A percentile compares a stretch with the other conserved stretches of the same genome.
Evolutionary conservation across 306 rosid genomes (phyloP).

Genomic region (Acacia acuminata): DNA sequence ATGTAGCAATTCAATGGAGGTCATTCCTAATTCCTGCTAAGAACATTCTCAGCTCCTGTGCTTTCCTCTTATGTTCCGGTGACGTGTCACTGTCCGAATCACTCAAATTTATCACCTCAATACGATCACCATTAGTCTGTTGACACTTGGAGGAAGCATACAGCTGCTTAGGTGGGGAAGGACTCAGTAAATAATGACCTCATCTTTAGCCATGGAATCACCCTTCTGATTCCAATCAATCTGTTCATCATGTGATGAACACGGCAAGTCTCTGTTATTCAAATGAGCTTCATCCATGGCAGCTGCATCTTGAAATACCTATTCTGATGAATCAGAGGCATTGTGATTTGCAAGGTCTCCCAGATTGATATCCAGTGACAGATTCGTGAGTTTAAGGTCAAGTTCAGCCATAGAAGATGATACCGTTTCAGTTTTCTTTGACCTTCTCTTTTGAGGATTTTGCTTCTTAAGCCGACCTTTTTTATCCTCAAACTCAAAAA

Average conservation of each 20-base stretch:
- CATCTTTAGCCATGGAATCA: conserved; percentile 36
- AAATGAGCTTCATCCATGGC: conserved; percentile 36
- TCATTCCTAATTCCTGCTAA: conserved; percentile 53
- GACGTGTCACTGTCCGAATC: conserved; percentile 70
- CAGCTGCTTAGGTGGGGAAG: conserved; percentile 56
- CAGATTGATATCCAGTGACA: conserved; percentile 52
- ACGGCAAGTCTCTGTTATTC: conserved; percentile 21
- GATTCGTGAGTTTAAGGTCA: conserved; percentile 54
- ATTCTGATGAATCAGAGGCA: conserved; percentile 31
- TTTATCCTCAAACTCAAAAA: conserved; percentile 58
- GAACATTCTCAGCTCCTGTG: conserved; percentile 66
- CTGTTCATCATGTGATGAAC: conserved; percentile 23
- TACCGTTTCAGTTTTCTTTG: conserved; percentile 51
- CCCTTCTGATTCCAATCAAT: conserved; percentile 5
- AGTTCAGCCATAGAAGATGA: conserved; percentile 54
- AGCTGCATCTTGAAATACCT: conserved; percentile 16
- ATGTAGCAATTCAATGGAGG: conserved; percentile 26
- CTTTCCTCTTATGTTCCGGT: conserved; percentile 64
- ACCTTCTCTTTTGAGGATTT: conserved; percentile 46
- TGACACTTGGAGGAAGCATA: conserved; percentile 20
- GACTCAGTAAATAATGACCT: conserved; percentile 71
- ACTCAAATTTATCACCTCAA: conserved; percentile 68
- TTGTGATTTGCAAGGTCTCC: conserved; percentile 34
- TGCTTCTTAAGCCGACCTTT: conserved; percentile 53
- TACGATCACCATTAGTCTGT: conserved; percentile 30